Evolutionary conservation across 352 stramenopile species (phyloP).

Genomic region (Phytophthora ramorum): DNA sequence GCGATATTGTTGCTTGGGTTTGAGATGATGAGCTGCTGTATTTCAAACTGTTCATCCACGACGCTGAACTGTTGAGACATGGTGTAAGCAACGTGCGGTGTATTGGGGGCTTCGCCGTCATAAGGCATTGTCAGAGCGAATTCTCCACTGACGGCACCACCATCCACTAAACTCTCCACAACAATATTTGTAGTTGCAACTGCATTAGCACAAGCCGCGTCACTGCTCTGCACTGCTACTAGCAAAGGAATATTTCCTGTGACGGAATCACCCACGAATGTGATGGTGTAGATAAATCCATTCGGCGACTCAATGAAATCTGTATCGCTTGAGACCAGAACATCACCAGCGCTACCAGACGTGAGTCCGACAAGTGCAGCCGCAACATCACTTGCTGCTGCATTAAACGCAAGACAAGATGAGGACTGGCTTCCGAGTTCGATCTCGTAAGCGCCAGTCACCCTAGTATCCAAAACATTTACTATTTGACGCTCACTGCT

Average conservation of each 20-base stretch:
- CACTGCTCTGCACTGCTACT: conserved; percentile 5
- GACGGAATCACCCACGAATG: conserved; percentile 69
- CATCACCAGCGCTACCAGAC: conserved; percentile 43
- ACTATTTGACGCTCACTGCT: conserved; percentile 71
- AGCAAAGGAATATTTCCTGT: conserved; percentile 58
- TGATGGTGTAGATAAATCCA: conserved; percentile 69
- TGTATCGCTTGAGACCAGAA: conserved; percentile 58
- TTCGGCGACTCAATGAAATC: conserved; percentile 51
- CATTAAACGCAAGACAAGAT: conserved; percentile 48
- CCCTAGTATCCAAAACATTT: conserved; percentile 39
- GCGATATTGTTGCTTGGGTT: conserved; percentile 55
- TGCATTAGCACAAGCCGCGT: conserved; percentile 14
- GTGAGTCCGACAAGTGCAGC: conserved; percentile 35
- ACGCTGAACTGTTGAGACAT: conserved; percentile 78
- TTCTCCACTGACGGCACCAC: conserved; percentile 33
- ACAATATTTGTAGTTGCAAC: conserved; percentile 18
- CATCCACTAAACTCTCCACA: conserved; percentile 27
- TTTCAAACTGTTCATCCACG: conserved; percentile 71
- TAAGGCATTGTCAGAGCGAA: conserved; percentile 66
- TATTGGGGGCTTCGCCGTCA: conserved; percentile 52
- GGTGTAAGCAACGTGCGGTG: conserved; percentile 54
- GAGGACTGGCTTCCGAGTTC: conserved; percentile 52
- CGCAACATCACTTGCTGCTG: conserved; percentile 28
- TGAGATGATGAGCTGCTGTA: conserved; percentile 62
- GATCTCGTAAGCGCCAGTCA: conserved; percentile 49